Conservation (phyloP, 2,329 filamentous ascomycete species). For the Colletotrichum costaricense region DNA sequence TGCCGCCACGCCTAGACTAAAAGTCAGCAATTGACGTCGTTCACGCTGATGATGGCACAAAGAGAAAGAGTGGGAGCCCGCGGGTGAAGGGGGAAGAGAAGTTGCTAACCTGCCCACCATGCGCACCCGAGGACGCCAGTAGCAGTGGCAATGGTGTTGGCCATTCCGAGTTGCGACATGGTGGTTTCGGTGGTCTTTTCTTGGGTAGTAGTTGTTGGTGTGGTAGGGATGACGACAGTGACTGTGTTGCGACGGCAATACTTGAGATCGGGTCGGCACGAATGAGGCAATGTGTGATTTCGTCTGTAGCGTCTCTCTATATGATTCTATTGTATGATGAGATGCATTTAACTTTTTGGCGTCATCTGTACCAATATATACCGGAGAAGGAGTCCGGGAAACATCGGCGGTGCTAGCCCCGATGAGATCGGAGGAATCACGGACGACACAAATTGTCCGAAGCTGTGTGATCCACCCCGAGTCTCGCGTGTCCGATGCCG, state of each 20-base stretch:
- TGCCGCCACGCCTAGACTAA: constrained; percentile 47
- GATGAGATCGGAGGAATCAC: constrained; percentile 16
- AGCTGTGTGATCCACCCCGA: not conserved
- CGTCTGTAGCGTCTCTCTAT: not conserved
- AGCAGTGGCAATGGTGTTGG: constrained; percentile 30
- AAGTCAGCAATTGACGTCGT: constrained; percentile 13
- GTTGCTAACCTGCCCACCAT: constrained; percentile 32
- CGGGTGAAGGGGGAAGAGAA: not conserved
- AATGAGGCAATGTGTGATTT: not conserved
- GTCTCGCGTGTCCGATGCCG: not conserved
- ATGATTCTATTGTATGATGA: not conserved
- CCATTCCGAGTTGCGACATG: constrained; percentile 30
- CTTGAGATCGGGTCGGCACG: not conserved
- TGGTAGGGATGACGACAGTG: not conserved
- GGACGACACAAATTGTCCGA: constrained; percentile 25
- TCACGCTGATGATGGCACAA: not conserved
- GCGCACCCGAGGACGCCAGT: constrained; percentile 26
- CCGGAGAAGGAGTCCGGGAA: not conserved
- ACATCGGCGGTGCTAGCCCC: not conserved
- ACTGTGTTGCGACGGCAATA: not conserved
- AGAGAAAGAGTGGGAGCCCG: not conserved
- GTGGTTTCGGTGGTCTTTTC: not conserved
- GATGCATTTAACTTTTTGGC: not conserved
- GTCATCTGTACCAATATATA: not conserved
- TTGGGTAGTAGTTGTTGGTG: not conserved